phyloP scores from a whole-genome alignment of 192 early-diverging fungal species.

The Rhizophagus sp. region DNA sequence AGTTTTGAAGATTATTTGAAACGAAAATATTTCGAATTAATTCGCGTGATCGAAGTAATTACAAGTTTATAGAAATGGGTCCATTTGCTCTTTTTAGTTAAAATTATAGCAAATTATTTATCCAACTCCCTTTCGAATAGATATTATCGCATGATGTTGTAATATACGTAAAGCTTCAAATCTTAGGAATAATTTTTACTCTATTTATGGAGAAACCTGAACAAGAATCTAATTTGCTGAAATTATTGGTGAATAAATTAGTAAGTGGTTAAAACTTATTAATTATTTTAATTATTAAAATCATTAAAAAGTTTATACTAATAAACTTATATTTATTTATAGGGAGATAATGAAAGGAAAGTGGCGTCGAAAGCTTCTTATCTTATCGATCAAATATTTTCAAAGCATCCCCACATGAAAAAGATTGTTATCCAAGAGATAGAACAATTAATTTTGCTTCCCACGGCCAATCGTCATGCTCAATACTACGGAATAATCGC shows the following conservation, averaged over 20 bases:
- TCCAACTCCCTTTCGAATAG: slow-evolving; percentile 31
- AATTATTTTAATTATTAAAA: not conserved
- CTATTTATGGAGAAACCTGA: slow-evolving; percentile 88
- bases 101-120: not conserved
- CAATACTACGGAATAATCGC: slow-evolving; percentile 91
- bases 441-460: slow-evolving; percentile 83
- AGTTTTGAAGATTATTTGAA: slow-evolving; percentile 94
- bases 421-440: slow-evolving; percentile 83
- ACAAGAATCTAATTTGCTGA: slow-evolving; percentile 93
- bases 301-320: not conserved
- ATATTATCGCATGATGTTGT: slow-evolving; percentile 85
- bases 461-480: slow-evolving; percentile 73
- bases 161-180: slow-evolving; percentile 78
- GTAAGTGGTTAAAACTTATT: slow-evolving; percentile 11
- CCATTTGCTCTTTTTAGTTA: not conserved
- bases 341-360: slow-evolving; percentile 87
- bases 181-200: slow-evolving; percentile 73
- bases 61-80: not conserved
- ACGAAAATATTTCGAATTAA: slow-evolving; percentile 86
- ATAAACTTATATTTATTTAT: not conserved
- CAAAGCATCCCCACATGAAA: slow-evolving; percentile 82
- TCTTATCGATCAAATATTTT: slow-evolving; percentile 75
- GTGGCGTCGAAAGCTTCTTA: slow-evolving; percentile 82
- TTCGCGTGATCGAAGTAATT: slow-evolving; percentile 81
- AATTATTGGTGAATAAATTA: slow-evolving; percentile 92